A percentile compares a stretch with the other conserved stretches of the same genome.
phyloP scores from a whole-genome alignment of 345 rosid species.

The Lumnitzera littorea region DNA sequence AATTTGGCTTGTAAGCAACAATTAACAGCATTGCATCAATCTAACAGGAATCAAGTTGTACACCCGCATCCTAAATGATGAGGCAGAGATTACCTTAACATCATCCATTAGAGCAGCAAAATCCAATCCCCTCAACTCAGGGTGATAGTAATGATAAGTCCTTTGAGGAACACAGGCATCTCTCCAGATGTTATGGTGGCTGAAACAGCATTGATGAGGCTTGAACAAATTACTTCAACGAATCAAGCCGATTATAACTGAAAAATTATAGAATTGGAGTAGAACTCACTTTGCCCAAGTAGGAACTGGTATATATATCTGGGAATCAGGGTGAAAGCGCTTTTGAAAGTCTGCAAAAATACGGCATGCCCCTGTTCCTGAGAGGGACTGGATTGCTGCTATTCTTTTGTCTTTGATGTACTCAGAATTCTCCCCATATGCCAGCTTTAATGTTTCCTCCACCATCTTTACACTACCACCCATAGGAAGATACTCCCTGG shows the following conservation, averaged over 20 bases:
- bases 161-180: constrained; percentile 83
- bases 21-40: no score
- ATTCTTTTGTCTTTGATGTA: constrained; percentile 72
- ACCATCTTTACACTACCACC: constrained; percentile 93
- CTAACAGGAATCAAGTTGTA: no score
- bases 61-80: background rate
- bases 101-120: constrained; percentile 85
- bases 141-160: constrained; percentile 81
- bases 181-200: constrained; percentile 99
- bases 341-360: constrained; percentile 94
- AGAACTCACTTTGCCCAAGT: constrained; percentile 91
- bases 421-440: constrained; percentile 83
- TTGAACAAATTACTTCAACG: background rate
- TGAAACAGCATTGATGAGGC: constrained; percentile 19
- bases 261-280: background rate
- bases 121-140: constrained; percentile 79
- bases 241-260: background rate
- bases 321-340: constrained; percentile 77
- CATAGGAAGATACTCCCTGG: constrained; percentile 99
- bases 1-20: no score
- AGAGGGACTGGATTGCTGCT: constrained; percentile 85
- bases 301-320: constrained; percentile 84
- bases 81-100: constrained; percentile 44
- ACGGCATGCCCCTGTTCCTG: constrained; percentile 98
- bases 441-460: constrained; percentile 82